phyloP scores from a whole-genome alignment of 225 moss, liverwort and hornwort genomes.

The Takakia lepidozioides region DNA sequence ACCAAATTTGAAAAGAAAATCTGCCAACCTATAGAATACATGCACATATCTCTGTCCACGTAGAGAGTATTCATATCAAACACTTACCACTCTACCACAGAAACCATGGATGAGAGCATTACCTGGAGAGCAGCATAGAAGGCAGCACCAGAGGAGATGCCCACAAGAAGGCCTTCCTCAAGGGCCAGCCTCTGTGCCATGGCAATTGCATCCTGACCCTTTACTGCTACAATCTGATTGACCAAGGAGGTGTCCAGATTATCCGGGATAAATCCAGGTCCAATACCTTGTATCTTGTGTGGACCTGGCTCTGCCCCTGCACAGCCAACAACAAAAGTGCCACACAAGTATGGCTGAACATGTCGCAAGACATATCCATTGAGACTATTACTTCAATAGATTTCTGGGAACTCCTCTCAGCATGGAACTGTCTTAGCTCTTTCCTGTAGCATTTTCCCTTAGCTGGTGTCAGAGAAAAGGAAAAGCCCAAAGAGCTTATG shows the following conservation, averaged over 20 bases:
- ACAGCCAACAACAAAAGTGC: constrained; percentile 1
- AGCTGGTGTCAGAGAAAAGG: no score
- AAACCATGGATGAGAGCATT: background rate
- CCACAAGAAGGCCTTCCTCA: constrained; percentile 74
- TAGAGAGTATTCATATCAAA: background rate
- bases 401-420: no score
- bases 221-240: constrained; percentile 44
- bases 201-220: constrained; percentile 44
- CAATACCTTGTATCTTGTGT: constrained; percentile 66
- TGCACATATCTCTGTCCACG: background rate
- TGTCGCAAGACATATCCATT: no score
- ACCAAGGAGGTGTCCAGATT: constrained; percentile 42
- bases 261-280: constrained; percentile 63
- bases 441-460: no score
- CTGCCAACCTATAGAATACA: background rate
- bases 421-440: no score
- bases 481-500: no score
- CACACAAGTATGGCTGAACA: no score
- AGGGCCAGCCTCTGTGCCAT: constrained; percentile 47
- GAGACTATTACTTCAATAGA: no score
- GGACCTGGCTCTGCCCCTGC: constrained; percentile 57
- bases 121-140: constrained; percentile 69
- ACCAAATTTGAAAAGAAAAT: background rate
- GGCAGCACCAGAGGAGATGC: constrained; percentile 71
- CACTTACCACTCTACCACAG: background rate